Evolutionary conservation across 176 grass and related monocot species (phyloP).

Genomic region (Calamus simplicifolius): DNA sequence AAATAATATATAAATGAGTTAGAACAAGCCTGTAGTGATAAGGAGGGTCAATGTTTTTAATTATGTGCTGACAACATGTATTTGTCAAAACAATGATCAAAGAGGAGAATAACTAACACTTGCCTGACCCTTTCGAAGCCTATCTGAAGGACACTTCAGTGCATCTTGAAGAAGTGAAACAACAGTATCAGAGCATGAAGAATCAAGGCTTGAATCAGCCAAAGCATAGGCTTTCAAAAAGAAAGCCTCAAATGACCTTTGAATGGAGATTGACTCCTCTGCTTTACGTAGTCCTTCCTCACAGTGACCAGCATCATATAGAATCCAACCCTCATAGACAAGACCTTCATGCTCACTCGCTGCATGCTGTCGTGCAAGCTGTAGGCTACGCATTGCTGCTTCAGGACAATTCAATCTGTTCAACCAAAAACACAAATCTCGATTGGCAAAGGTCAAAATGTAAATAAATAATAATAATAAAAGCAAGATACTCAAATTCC

Average conservation of each 20-base stretch:
- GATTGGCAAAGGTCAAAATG: too few species aligned
- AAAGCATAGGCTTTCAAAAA: constrained; percentile 96
- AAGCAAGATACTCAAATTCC: too few species aligned
- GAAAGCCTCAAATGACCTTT: constrained; percentile 95
- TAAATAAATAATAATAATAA: too few species aligned
- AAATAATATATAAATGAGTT: too few species aligned
- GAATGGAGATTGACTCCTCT: constrained; percentile 77
- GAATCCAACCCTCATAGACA: constrained; percentile 88
- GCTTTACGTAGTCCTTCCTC: constrained; percentile 75
- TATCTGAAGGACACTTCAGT: constrained; percentile 80
- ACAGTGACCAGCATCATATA: constrained; percentile 89
- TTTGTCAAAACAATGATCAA: neutral
- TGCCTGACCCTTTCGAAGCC: constrained; percentile 96
- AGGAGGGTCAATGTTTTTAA: too few species aligned
- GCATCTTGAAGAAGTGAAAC: constrained; percentile 94
- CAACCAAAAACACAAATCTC: neutral
- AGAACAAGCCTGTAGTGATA: too few species aligned
- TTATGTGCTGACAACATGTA: neutral
- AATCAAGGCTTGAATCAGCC: constrained; percentile 80
- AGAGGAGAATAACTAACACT: neutral
- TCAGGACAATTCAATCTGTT: constrained; percentile 82
- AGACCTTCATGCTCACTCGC: constrained; percentile 57
- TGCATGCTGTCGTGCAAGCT: constrained; percentile 69
- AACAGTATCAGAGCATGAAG: constrained; percentile 57
- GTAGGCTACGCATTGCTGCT: constrained; percentile 83